Evolutionary conservation across 1,284 basidiomycete species (phyloP), one percentile per base, ranked within the genome.

Genomic region (Amylostereum areolatum): DNA sequence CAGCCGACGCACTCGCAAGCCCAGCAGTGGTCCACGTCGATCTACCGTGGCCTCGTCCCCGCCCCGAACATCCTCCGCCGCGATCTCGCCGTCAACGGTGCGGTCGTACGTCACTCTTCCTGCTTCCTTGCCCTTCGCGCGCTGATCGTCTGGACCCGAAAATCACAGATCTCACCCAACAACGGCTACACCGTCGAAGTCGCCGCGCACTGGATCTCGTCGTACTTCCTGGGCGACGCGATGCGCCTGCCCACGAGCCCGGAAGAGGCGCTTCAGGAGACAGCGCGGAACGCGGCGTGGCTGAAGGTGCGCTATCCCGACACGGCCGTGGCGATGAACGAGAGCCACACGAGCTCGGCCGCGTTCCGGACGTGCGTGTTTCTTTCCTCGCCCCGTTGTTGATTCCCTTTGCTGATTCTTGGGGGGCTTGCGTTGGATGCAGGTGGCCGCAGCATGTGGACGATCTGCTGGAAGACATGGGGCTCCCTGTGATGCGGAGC

Each of bases 71-170:
- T 84, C 35, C 30, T 56, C 2, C 64, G 65, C 8, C 64, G 75
- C 24, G 81, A 83, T 59, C 77, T 85, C 49, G 81, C 80, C 0
- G 70, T 84, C 47, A 82, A 80, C 41, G 82, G 81, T 6, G 78
- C 78, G 6, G 61, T 77, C 25, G 78, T 80, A 59, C 43, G 70
- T 62, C 6, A 18, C 10, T 28, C 7, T 28, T 25, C 8, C 25
- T 25, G 18, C 18, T 18, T 18, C 7, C 25, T 25, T 43, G 41
- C 11, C 25, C 25, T 18, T 18, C 41, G n/a, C 35, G 40, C 8
- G 12, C n/a, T 18, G 36, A 47, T 33, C 4, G 18, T 37, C 25
- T 39, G 7, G 41, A 8, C 37, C 43, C 18, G 18, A 18, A 18
- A 18, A 18, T 18, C 18, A 18, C 43, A 78, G 74, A 70, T 74